Percentiles rank a stretch among this genome's conserved stretches.
These are phyloP conservation scores for Mycosphaerelloides madeirae DNA, from an alignment of 2,329 filamentous ascomycete genomes.

Conservation along the genomic window DNA sequence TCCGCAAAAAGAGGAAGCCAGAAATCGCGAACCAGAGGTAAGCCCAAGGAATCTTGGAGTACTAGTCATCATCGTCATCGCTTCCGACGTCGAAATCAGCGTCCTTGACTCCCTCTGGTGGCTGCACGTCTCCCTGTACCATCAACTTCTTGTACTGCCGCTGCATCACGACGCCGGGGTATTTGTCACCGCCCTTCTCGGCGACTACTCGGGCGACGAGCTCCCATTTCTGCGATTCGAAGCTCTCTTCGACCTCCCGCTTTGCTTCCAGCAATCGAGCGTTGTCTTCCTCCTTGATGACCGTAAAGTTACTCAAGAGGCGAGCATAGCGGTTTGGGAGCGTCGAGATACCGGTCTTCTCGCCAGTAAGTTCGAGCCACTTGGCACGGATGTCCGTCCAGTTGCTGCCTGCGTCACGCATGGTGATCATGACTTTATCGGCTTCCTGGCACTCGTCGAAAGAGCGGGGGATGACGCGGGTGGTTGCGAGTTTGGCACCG, in stretches of 20 bases:
- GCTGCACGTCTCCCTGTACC: conserved; percentile 15
- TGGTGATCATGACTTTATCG: conserved; percentile 27
- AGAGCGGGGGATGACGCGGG: conserved; percentile 17
- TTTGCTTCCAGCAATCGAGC: conserved; percentile 33
- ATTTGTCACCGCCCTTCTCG: conserved; percentile 30
- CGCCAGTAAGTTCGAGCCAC: conserved; percentile 31
- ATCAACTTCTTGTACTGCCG: conserved; percentile 40
- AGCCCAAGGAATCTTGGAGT: too few relatives aligned
- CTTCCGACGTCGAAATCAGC: conserved; percentile 21
- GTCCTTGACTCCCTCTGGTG: conserved; percentile 23
- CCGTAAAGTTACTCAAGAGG: conserved; percentile 38
- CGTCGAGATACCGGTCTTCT: conserved; percentile 32
- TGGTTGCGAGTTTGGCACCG: conserved; percentile 7
- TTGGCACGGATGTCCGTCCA: conserved; percentile 27
- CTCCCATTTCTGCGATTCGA: conserved; percentile 38
- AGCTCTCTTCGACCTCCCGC: conserved; percentile 37
- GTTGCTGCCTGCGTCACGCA: conserved; percentile 23
- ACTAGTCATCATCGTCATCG: not conserved
- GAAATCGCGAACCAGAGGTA: not conserved
- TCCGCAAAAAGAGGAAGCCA: too few relatives aligned
- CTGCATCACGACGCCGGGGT: conserved; percentile 33
- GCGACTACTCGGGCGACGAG: conserved; percentile 33
- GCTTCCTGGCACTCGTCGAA: conserved; percentile 27
- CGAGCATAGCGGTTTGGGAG: conserved; percentile 3
- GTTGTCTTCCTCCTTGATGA: conserved; percentile 33